Evolutionary conservation across 2,329 filamentous ascomycete species (phyloP), one percentile per base, ranked within the genome.

Genomic region (Botryotinia calthae): DNA sequence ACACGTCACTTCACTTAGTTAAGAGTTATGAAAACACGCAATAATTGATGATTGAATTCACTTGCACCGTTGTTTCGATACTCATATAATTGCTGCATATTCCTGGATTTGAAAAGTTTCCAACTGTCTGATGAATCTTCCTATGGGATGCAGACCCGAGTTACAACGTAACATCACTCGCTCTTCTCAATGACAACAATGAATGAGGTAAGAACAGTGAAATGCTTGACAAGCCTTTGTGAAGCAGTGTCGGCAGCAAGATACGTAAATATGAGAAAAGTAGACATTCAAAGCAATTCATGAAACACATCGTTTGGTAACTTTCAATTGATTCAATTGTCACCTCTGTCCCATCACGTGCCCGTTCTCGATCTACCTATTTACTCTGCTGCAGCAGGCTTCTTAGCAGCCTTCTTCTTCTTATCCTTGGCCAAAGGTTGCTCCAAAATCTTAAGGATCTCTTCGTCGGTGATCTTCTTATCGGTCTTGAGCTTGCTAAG

Each of bases 401-500:
- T 77, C 82, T 86, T 86, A 79, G 83, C 84, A 68, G 82, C 79
- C 69, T 80, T 76, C 88, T 92, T 92, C 84, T 86, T 84, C 74
- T 85, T 82, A 81, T 93, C 93, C 85, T 93, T 93, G 77, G 91
- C 86, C 79, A 97, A 84, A 46, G 95, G 95, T 83, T 93, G 93
- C 85, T 96, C 94, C 69, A 99, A 88, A 76, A 98, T 95, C 87
- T 96, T 93, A 79, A 98, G 90, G 77, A 99, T 88, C 85, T 98
- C 95, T 85, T 97, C 94, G 77, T 98, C 95, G 77, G 90, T 91
- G 81, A 99, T 97, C 89, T 98, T 98, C 89, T 98, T 98, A 83
- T 98, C 95, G 48, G 93, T 91, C 88, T 97, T 92, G 87, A 91
- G 89, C 86, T 95, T 94, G 81, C 87, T 88, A 75, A 96, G 82